These are phyloP conservation scores for Monosporascus sp. DNA, from an alignment of 2,329 filamentous ascomycete genomes.

Conservation along the genomic window DNA sequence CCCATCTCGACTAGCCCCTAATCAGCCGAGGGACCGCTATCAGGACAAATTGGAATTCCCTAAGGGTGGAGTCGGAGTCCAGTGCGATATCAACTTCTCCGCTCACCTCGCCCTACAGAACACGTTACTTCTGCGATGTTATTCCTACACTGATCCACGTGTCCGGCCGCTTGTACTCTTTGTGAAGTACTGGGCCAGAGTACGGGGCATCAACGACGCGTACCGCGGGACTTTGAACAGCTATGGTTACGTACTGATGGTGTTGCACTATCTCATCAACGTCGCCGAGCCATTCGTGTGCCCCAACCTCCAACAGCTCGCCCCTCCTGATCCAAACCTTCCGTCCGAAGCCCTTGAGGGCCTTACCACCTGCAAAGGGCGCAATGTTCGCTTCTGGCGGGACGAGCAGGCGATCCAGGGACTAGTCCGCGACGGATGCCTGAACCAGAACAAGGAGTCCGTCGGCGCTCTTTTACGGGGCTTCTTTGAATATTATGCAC, in stretches of 20 bases:
- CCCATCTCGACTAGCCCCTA: slow-evolving; percentile 43
- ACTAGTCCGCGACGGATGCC: slow-evolving; percentile 49
- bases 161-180: slow-evolving; percentile 77
- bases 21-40: slow-evolving; percentile 49
- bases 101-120: slow-evolving; percentile 81
- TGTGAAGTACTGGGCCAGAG: slow-evolving; percentile 86
- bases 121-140: slow-evolving; percentile 75
- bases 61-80: slow-evolving; percentile 70
- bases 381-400: slow-evolving; percentile 71
- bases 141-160: slow-evolving; percentile 71
- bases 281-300: slow-evolving; percentile 74
- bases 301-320: slow-evolving; percentile 69
- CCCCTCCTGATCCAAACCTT: slow-evolving; percentile 31
- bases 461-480: slow-evolving; percentile 68
- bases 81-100: slow-evolving; percentile 89
- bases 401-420: slow-evolving; percentile 63
- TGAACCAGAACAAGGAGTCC: slow-evolving; percentile 65
- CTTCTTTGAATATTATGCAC: slow-evolving; percentile 85
- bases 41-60: slow-evolving; percentile 68
- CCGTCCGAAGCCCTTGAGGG: slow-evolving; percentile 33
- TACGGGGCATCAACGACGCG: slow-evolving; percentile 76
- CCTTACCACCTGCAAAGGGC: slow-evolving; percentile 52
- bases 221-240: slow-evolving; percentile 83
- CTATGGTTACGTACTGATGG: slow-evolving; percentile 90
- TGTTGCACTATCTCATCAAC: slow-evolving; percentile 85